Evolutionary conservation across 179 eudicot species (phyloP), one percentile per base, ranked within the genome.

Genomic region (Silene vulgaris): DNA sequence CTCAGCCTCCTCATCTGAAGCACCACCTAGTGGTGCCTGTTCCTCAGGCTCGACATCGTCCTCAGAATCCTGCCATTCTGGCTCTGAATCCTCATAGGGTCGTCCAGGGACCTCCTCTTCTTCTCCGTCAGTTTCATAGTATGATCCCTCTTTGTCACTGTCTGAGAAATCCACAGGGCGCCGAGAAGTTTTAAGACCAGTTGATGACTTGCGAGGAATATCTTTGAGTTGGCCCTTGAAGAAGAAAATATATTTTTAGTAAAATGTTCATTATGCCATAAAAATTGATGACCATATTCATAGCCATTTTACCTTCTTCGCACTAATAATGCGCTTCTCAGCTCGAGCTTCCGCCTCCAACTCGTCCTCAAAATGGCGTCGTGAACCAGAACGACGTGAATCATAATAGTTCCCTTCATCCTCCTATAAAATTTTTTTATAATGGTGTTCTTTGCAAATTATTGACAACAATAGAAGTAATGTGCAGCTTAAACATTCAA

Each of bases 101-200:
- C 79, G 86, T 77, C 82, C 82, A 21, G 97, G 93, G 65, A 84
- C 82, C 70, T 93, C 93, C 61, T 79, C 93, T 82, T 89, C 98
- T 59, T 91, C 99, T 57, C 87, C 97, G 26, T 96, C 99, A 30
- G 92, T 91, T 89, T 96, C 98, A 84, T 96, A 96, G 83, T 95
- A 97, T 23, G 97, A 90, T 40, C 48, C 48, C 48, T 40, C 48
- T 74, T 83, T 85, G 79, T 96, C 99, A 76, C 97, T 93, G 29
- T 90, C 97, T 64, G 90, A 88, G 87, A 86, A 85, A 59, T 93
- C 89, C 32, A 86, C 87, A 62, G 96, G 93, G 56, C 90, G 94
- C 29, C 88, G 87, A 59, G 99, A 89, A 59, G 90, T 37, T 80
- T 86, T 90, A 19, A 75, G 78, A 74, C 84, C 80, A 69, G 84